These are phyloP conservation scores for Trichoderma sp. DNA, from an alignment of 2,329 filamentous ascomycete genomes.

Conservation along the genomic window DNA sequence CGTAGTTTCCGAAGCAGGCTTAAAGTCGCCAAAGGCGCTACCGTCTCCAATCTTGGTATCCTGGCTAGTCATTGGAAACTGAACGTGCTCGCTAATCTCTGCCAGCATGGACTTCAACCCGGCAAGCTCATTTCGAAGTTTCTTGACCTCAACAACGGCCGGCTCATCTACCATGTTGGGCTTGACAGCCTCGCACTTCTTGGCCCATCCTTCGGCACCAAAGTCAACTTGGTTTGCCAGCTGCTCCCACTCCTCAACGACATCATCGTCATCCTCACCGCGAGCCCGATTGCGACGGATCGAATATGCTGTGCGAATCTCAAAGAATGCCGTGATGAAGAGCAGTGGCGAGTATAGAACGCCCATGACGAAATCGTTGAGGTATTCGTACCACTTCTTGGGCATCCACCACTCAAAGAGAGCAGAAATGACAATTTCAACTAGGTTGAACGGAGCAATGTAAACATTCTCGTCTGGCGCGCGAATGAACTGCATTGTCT, in stretches of 20 bases:
- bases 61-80: constrained; percentile 20
- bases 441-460: constrained; percentile 91
- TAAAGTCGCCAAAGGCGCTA: constrained; percentile 13
- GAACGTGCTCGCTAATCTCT: constrained; percentile 38
- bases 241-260: constrained; percentile 91
- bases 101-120: constrained; percentile 56
- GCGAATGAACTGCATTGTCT: constrained; percentile 95
- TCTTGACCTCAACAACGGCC: constrained; percentile 68
- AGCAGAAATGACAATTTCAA: constrained; percentile 80
- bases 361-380: constrained; percentile 90
- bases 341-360: constrained; percentile 83
- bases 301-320: constrained; percentile 64
- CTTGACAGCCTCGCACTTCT: constrained; percentile 73
- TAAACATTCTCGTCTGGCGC: constrained; percentile 98
- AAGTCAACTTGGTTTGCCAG: constrained; percentile 72
- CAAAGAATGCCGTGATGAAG: constrained; percentile 72
- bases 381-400: constrained; percentile 68
- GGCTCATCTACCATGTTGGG: constrained; percentile 82
- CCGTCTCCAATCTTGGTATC: constrained; percentile 26
- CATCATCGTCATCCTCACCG: constrained; percentile 88
- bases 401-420: constrained; percentile 95
- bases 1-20: constrained; percentile 4
- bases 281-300: constrained; percentile 74
- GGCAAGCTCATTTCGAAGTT: constrained; percentile 60
- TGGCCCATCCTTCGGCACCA: constrained; percentile 81